Evolutionary conservation across 179 eudicot genomes (phyloP), one percentile per base, ranked within the genome.

Genomic region (Carnegiea gigantea): DNA sequence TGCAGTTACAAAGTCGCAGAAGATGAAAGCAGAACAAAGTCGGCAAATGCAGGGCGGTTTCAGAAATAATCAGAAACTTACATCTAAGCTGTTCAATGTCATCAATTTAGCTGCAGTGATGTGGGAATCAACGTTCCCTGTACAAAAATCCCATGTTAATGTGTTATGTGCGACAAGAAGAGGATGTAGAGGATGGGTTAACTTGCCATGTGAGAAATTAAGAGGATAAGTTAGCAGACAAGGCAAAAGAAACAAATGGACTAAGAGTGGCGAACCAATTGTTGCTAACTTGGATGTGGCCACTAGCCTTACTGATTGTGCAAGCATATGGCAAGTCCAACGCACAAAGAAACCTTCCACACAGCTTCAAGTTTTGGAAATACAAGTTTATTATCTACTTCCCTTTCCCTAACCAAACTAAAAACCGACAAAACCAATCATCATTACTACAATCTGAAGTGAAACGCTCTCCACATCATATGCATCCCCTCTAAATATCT

Each of bases 171-270:
- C 13, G 36, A 36, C 30, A 57, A 77, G 24, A 36, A 30, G 46
- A 70, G 26, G 3, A 70, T 28, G 18, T 76, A 76, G 38, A 28
- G 44, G 5, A 33, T 3, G 53, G 24, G n/a, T 51, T 76, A 26
- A 48, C 65, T 49, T 54, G 78, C 14, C 65, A 76, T 76, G 24
- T 2, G 24, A 26, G 43, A 36, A 26, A 82, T 70, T 28, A 71
- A 26, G 68, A 78, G 48, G 64, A 70, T 38, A 54, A 33, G 59
- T 51, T 15, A 2, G 33, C 36, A 67, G 33, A 59, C 36, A 84
- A 60, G 49, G 57, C 51, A 75, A 57, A 33, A 70, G 73, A 70
- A 23, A 70, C 73, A 70, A 33, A 36, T 57, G 40, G 36, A 28
- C 33, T 67, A 15, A 18, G n/a, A 57, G 7, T 67, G 57, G 57